These are phyloP conservation scores for Coemansia sp. DNA, from an alignment of 192 early-diverging fungal species.

Conservation along the genomic window DNA sequence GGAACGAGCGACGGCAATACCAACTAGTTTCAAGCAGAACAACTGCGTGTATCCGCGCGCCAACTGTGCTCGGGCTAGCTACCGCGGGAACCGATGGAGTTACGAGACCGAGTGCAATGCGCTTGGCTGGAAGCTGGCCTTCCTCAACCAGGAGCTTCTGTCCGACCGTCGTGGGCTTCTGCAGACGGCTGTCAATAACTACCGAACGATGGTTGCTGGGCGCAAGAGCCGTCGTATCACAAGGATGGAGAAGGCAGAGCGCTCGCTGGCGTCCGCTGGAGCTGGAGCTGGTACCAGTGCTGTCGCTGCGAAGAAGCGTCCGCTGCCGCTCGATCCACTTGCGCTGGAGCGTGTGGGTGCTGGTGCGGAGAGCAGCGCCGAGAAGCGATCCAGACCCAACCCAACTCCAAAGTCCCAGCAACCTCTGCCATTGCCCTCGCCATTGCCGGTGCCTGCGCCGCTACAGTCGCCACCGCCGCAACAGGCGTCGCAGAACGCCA, in stretches of 20 bases:
- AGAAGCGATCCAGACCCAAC: conserved; percentile 14
- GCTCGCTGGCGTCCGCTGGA: background rate
- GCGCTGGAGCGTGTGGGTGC: background rate
- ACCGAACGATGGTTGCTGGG: conserved; percentile 69
- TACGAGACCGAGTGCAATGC: conserved; percentile 86
- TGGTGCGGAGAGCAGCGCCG: background rate
- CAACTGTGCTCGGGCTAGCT: conserved; percentile 59
- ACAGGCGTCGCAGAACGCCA: conserved; percentile 26
- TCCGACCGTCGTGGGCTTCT: conserved; percentile 73
- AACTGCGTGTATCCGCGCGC: conserved; percentile 90
- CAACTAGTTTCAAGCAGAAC: conserved; percentile 60
- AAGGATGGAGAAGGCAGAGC: conserved; percentile 67
- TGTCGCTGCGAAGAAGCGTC: conserved; percentile 12
- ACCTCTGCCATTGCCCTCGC: background rate
- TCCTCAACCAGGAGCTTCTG: conserved; percentile 69
- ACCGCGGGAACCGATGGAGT: conserved; percentile 80
- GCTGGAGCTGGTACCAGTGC: background rate
- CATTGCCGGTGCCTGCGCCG: background rate
- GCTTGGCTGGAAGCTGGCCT: conserved; percentile 84
- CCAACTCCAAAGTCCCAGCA: background rate
- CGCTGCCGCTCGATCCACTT: background rate
- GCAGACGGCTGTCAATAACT: conserved; percentile 83
- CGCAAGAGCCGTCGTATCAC: conserved; percentile 73
- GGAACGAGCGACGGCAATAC: conserved; percentile 57
- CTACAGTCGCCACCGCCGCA: background rate